Percentiles rank a stretch among this genome's conserved stretches.
These are phyloP conservation scores for Fonsecaea pugnacius DNA, from an alignment of 2,329 filamentous ascomycete genomes.

Conservation along the genomic window DNA sequence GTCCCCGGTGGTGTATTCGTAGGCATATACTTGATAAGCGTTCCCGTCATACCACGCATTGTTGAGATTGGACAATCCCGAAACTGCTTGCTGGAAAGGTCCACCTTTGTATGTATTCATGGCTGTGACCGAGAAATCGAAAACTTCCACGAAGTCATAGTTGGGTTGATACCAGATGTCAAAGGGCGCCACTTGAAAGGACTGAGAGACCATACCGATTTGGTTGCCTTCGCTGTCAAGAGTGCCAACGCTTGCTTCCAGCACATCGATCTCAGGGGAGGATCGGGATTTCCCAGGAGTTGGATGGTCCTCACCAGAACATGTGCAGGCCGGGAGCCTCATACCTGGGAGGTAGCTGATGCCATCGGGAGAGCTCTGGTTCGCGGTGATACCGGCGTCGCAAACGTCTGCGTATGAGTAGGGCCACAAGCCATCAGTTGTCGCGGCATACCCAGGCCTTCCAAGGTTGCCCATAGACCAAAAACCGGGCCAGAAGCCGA, in stretches of 20 bases:
- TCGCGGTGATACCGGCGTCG: constrained; percentile 72
- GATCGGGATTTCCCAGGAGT: constrained; percentile 67
- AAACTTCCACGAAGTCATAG: constrained; percentile 67
- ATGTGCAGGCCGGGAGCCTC: constrained; percentile 71
- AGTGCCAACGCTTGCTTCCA: constrained; percentile 67
- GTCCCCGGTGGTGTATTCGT: constrained; percentile 65
- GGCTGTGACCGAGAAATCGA: constrained; percentile 60
- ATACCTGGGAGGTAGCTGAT: constrained; percentile 71
- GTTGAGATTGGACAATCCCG: constrained; percentile 64
- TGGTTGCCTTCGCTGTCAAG: constrained; percentile 57
- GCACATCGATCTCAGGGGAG: constrained; percentile 72
- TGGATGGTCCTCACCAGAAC: constrained; percentile 67
- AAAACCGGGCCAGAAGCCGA: constrained; percentile 76
- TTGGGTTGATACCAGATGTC: constrained; percentile 72
- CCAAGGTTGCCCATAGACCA: constrained; percentile 77
- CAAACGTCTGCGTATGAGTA: constrained; percentile 73
- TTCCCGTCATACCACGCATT: constrained; percentile 70
- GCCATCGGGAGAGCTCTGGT: constrained; percentile 70
- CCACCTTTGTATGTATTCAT: constrained; percentile 67
- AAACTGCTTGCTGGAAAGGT: constrained; percentile 66
- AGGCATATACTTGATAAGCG: constrained; percentile 65
- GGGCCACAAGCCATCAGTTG: constrained; percentile 74
- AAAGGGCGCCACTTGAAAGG: constrained; percentile 70
- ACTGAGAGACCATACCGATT: constrained; percentile 68
- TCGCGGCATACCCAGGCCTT: constrained; percentile 69